Base-by-base conservation (phyloP, 441 rosid species). In the Mallotus japonicus region DNA sequence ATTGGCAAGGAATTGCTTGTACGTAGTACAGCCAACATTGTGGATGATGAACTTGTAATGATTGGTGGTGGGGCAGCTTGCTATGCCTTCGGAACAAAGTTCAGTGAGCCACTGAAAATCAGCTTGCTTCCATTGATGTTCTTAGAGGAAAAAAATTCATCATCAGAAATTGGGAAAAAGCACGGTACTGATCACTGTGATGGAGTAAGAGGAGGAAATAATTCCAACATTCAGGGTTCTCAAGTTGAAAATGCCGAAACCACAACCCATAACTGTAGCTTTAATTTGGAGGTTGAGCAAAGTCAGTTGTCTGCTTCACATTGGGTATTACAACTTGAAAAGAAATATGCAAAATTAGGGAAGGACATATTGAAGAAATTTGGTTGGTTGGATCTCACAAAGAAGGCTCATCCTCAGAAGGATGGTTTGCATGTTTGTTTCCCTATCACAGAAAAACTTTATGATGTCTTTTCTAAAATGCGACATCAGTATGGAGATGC, bases 1-100 rank as follows among this genome's bases (percentile, higher is more conserved):
- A 77, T 84, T 74, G 86, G 87, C 84, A 82, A 83, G 80, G 93
- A 90, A 61, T 73, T 95, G 72, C 83, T 92, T 73, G 97, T 92
- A 40, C 93, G 99, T 49, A 77, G 84, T 83, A 86, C 97, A 50
- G 84, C 88, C 79, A 91, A 78, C 66, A 82, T 92, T 78, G 79
- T 89, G 73, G 87, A 87, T 32, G 87, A 91, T 83, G 86, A 89
- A 82, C 96, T 95, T 72, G 76, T 91, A 8, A 62, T 89, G 80
- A 79, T 95, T 82, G 99, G 97, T 22, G 99, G 99, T 75, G 98
- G 99, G 73, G 93, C 97, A 76, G 88, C 99, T 78, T 95, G 99
- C 82, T 92, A 91, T 83, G 99, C 98, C 40, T 95, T 95, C 87
- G 99, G 98, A 82, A 83, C 99, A 50, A 95, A 84, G 85, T 92